Base-by-base conservation (phyloP, 2,329 filamentous ascomycete species). In the Blastomyces parvus region DNA sequence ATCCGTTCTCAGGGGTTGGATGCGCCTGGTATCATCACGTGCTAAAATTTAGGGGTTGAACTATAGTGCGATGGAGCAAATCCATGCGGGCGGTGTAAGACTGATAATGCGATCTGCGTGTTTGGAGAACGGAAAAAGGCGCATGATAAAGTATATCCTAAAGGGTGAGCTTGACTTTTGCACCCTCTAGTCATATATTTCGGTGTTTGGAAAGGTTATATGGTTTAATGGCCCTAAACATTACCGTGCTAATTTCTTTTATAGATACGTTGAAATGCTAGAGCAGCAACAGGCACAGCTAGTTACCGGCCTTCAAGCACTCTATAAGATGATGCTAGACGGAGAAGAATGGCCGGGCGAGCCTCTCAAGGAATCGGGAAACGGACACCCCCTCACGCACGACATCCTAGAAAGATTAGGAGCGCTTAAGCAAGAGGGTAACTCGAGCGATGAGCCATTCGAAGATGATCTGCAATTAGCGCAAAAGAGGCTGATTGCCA, bases 61-160 rank as follows among this genome's bases (percentile, higher is more conserved):
- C 63, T 62, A n/a, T 61, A 82, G 82, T 87, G 85, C 73, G 84
- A 87, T 70, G 85, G 85, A 67, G 78, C 81, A 46, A 82, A 78
- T 68, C 84, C 84, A 22, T 87, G 85, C 76, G 80, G 80, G 68
- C 78, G 85, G 64, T 87, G 85, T 74, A 83, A 83, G 70, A 79
- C 82, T 65, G 85, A 87, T 73, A 86, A 87, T 71, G 82, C 83
- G 50, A 84, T 86, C 65, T 87, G 85, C 68, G 82, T 86, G 4
- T 87, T 86, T 73, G 84, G 84, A 40, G 84, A 87, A 70, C 78
- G 84, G 62, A 87, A 86, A 73, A 86, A 86, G 78, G 82, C 82
- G 7, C 84, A 86, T 69, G 85, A 87, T 74, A 87, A 86, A 73
- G 82, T 86, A 57, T 86, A 87, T 72, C 85, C 85, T n/a, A 87